Evolutionary conservation across 1,139 yeast genomes (phyloP), one percentile per base, ranked within the genome.

Genomic region (Yamadazyma dushanensis): DNA sequence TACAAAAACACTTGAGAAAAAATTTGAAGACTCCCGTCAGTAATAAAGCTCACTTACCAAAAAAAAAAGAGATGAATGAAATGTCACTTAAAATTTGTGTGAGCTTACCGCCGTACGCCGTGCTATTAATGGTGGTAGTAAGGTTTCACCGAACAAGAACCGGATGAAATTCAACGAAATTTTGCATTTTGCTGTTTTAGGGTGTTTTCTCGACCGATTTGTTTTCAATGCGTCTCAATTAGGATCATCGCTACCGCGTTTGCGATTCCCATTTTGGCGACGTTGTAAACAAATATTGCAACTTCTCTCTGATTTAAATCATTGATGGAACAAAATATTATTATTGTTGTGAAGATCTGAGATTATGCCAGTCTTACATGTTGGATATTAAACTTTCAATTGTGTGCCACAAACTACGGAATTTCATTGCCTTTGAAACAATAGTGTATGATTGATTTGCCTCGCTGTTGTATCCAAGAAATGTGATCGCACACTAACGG

Each of bases 1-100:
- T 25, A 25, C 27, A 25, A 25, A 25, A 25, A 25, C 27, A 25
- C 17, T 25, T 25, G 27, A 25, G 27, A 25, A 25, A 13, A 25
- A 25, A 25, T 15, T 16, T n/a, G 15, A 10, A 25, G 16, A 15
- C 18, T n/a, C 4, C 15, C 27, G 17, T 25, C 18, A 13, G 26
- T 14, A 4, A 10, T 25, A 10, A 8, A 25, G 5, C 15, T 25
- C 14, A 25, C 27, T 15, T 10, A 15, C n/a, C 6, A 25, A 15
- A 11, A 6, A 11, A 15, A 25, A 25, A 25, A 25, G 16, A 15
- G 14, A 14, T 14, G 18, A 25, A 15, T 13, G 18, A 15, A 25
- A 11, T 25, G 11, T 15, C 6, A 10, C 16, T 25, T 17, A 8
- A 11, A 25, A 15, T 14, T 15, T 18, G 15, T 8, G n/a, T 4